Evolutionary conservation across 2,329 filamentous ascomycete genomes (phyloP).

Genomic region (Orbilia blumenaviensis): DNA sequence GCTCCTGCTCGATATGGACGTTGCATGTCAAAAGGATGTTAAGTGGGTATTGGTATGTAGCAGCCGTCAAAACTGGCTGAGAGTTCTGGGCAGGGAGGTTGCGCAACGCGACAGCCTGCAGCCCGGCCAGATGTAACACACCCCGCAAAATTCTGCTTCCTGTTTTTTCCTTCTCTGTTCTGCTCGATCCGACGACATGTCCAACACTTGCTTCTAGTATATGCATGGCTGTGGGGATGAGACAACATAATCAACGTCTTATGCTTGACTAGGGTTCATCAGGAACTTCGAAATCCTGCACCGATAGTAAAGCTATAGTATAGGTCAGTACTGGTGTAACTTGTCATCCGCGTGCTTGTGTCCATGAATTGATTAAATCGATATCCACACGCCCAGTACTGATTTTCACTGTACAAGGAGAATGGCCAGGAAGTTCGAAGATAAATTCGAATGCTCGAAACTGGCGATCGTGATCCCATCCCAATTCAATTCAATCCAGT

Average conservation of each 20-base stretch:
- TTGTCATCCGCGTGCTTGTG: too few species aligned
- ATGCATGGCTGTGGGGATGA: background rate
- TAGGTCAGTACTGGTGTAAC: too few species aligned
- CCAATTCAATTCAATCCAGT: slow-evolving; percentile 5
- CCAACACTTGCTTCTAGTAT: slow-evolving; percentile 9
- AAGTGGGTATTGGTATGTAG: too few species aligned
- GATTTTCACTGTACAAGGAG: too few species aligned
- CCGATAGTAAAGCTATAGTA: too few species aligned
- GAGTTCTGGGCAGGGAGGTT: slow-evolving; percentile 6
- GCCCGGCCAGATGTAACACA: slow-evolving; percentile 36
- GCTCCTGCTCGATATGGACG: slow-evolving; percentile 38
- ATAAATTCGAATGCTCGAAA: slow-evolving; percentile 1
- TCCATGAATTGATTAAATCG: too few species aligned
- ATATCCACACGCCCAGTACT: too few species aligned
- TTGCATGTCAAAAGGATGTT: background rate
- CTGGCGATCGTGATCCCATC: slow-evolving; percentile 31
- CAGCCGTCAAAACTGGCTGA: too few species aligned
- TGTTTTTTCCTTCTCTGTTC: background rate
- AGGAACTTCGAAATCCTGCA: too few species aligned
- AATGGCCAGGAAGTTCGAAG: background rate
- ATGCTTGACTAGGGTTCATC: background rate
- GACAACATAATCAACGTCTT: background rate
- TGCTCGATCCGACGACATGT: slow-evolving; percentile 14
- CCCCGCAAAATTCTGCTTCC: slow-evolving; percentile 12
- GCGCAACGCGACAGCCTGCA: slow-evolving; percentile 27